Percentiles rank a stretch among this genome's conserved stretches.
These are phyloP conservation scores for Diversispora epigaea DNA, from an alignment of 192 early-diverging fungal species.

Conservation along the genomic window DNA sequence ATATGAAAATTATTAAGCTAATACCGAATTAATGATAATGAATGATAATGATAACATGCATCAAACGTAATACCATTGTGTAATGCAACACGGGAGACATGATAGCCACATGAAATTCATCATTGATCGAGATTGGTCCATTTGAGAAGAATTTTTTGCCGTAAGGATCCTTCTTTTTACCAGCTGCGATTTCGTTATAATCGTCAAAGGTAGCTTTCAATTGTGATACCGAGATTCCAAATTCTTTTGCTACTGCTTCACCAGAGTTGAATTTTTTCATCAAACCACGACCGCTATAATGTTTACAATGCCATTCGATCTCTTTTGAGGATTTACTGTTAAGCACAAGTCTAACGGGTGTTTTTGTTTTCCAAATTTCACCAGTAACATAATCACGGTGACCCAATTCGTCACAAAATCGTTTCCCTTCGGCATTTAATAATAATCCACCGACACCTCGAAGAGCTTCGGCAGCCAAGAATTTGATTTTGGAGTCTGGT, in stretches of 20 bases:
- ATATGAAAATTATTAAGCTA: not conserved
- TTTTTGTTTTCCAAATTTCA: slow-evolving; percentile 83
- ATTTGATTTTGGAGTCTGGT: slow-evolving; percentile 87
- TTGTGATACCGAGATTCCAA: slow-evolving; percentile 52
- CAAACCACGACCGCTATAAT: slow-evolving; percentile 85
- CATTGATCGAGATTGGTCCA: slow-evolving; percentile 52
- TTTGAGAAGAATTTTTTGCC: slow-evolving; percentile 73
- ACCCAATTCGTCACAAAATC: slow-evolving; percentile 92
- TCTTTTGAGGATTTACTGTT: slow-evolving; percentile 84
- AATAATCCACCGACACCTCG: slow-evolving; percentile 91
- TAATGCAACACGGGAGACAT: slow-evolving; percentile 86
- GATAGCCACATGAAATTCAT: slow-evolving; percentile 64
- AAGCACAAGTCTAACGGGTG: slow-evolving; percentile 79
- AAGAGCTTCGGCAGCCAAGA: slow-evolving; percentile 94
- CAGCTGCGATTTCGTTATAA: slow-evolving; percentile 59
- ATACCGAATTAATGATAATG: not conserved
- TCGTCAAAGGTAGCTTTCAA: slow-evolving; percentile 57
- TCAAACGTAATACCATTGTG: slow-evolving; percentile 62
- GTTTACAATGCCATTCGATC: slow-evolving; percentile 92
- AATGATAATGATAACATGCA: slow-evolving; percentile 1
- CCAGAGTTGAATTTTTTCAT: slow-evolving; percentile 81
- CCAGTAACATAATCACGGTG: slow-evolving; percentile 93
- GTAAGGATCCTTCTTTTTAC: slow-evolving; percentile 60
- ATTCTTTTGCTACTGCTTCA: slow-evolving; percentile 78
- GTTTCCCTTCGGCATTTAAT: slow-evolving; percentile 74